A percentile compares a stretch with the other conserved stretches of the same genome.
phyloP scores from a whole-genome alignment of 2,329 filamentous ascomycete species.

The Chalaropsis thielavioides region DNA sequence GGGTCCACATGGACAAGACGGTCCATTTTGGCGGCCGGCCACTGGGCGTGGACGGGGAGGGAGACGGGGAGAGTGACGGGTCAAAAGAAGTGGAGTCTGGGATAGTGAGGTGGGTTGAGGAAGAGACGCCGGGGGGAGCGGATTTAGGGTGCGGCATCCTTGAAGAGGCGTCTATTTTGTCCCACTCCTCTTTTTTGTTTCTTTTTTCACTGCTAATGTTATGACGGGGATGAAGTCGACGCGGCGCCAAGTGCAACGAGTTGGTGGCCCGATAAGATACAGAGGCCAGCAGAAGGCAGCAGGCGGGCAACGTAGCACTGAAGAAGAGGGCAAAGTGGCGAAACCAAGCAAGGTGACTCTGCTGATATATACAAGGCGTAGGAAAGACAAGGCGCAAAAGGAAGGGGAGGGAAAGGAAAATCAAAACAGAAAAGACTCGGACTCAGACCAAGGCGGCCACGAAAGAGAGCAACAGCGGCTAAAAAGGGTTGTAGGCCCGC shows the following conservation, averaged over 20 bases:
- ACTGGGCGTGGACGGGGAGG: slow-evolving; percentile 23
- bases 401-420: not conserved
- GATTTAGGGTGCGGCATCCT: slow-evolving; percentile 3
- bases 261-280: too few species aligned
- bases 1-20: slow-evolving; percentile 35
- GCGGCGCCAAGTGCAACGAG: not conserved
- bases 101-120: slow-evolving; percentile 4
- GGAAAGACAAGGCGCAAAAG: not conserved
- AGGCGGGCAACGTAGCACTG: not conserved
- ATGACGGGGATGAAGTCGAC: not conserved
- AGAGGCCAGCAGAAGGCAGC: not conserved
- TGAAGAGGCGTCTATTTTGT: not conserved
- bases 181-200: not conserved
- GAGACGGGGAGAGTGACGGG: slow-evolving; percentile 21
- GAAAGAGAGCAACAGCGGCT: not conserved
- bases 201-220: not conserved
- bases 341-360: not conserved
- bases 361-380: not conserved
- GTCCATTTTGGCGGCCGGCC: slow-evolving; percentile 46
- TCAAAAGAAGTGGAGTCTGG: slow-evolving; percentile 1
- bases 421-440: not conserved
- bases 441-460: not conserved
- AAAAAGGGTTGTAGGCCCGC: not conserved
- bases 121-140: slow-evolving; percentile 1
- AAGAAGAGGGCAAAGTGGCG: not conserved